These are phyloP conservation scores for Oenanthe javanica DNA, from an alignment of 140 eudicot genomes.

Conservation along the genomic window DNA sequence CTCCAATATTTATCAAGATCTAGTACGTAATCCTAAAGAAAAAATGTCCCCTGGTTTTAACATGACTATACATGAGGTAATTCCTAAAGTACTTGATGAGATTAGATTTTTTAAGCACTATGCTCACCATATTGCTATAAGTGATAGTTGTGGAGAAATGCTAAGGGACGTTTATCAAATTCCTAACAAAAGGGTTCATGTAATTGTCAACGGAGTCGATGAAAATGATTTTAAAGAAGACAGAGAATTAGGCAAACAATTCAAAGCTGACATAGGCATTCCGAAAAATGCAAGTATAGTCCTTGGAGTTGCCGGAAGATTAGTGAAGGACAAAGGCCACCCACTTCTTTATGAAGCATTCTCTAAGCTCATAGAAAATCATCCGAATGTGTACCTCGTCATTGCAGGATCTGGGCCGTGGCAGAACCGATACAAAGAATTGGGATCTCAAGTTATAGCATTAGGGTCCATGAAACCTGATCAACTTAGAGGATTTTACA, in stretches of 20 bases:
- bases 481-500: constrained; percentile 63
- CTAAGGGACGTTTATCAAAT: constrained; percentile 86
- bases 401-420: constrained; percentile 91
- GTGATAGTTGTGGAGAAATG: constrained; percentile 95
- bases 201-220: constrained; percentile 77
- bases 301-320: constrained; percentile 85
- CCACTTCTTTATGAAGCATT: constrained; percentile 69
- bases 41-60: constrained; percentile 52
- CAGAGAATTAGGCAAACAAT: constrained; percentile 35
- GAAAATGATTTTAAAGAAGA: constrained; percentile 54
- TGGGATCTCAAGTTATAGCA: constrained; percentile 71
- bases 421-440: constrained; percentile 56
- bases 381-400: constrained; percentile 47
- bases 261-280: constrained; percentile 47
- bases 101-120: constrained; percentile 72
- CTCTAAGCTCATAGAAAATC: constrained; percentile 32
- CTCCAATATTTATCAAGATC: constrained; percentile 71
- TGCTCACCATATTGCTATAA: constrained; percentile 70
- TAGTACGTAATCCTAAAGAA: constrained; percentile 44
- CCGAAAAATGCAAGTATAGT: constrained; percentile 66
- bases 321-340: constrained; percentile 91
- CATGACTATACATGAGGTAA: constrained; percentile 49
- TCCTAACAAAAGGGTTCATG: constrained; percentile 72
- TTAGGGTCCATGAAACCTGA: constrained; percentile 71
- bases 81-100: constrained; percentile 67